phyloP scores from a whole-genome alignment of 2,329 filamentous ascomycete species.

The Fusarium camptoceras region DNA sequence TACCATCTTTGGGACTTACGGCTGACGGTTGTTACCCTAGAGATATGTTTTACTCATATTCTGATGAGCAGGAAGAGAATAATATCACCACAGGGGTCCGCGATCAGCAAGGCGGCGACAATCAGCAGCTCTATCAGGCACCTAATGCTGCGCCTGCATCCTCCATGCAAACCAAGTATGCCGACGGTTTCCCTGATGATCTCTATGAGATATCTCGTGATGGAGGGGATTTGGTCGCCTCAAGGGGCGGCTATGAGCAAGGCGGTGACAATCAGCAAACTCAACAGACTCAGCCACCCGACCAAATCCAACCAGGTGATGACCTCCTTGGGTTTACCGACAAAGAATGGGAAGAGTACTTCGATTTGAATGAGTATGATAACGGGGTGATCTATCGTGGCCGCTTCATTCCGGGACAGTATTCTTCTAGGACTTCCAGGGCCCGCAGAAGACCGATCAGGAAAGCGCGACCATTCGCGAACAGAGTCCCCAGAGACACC shows the following conservation, averaged over 20 bases:
- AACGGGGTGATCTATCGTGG: not conserved
- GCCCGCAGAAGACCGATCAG: not conserved
- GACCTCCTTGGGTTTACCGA: not conserved
- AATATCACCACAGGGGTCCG: not conserved
- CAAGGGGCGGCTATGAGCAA: not conserved
- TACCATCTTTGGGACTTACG: not conserved
- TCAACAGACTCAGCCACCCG: not conserved
- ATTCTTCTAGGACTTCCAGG: not conserved
- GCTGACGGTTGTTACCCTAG: too few species aligned
- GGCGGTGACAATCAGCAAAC: not conserved
- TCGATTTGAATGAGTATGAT: not conserved
- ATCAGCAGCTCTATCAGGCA: not conserved
- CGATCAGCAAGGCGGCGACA: not conserved
- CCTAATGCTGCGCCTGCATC: too few species aligned
- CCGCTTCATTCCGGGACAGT: not conserved
- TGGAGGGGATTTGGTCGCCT: not conserved
- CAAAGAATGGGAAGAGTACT: not conserved
- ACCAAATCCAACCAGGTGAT: not conserved
- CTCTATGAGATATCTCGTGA: too few species aligned
- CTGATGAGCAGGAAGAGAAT: not conserved
- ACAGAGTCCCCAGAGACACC: constrained; percentile 3
- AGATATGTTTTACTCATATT: too few species aligned
- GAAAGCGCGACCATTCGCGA: not conserved
- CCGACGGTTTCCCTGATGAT: too few species aligned
- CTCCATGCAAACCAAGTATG: too few species aligned